A percentile compares a stretch with the other conserved stretches of the same genome.
Conservation (phyloP, 768 basidiomycete species). For the Kwoniella bestiolae region DNA sequence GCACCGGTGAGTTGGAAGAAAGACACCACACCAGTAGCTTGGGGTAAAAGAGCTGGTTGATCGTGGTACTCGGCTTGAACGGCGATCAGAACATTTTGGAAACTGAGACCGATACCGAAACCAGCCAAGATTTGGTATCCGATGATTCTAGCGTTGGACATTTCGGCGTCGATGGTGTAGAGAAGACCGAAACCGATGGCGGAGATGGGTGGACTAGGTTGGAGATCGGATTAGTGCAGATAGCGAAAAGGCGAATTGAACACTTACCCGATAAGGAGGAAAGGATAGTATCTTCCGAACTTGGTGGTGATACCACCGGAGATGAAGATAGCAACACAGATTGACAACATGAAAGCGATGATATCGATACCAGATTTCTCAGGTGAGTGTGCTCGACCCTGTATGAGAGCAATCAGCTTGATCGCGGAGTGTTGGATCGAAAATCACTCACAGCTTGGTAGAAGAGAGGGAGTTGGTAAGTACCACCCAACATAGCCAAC, state of each 20-base stretch:
- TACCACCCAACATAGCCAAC: constrained; percentile 46
- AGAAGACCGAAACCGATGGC: constrained; percentile 58
- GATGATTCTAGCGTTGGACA: constrained; percentile 51
- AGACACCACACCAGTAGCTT: constrained; percentile 51
- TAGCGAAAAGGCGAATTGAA: not conserved
- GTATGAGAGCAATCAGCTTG: not conserved
- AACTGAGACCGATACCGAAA: constrained; percentile 55
- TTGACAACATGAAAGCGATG: constrained; percentile 58
- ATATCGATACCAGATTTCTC: constrained; percentile 60
- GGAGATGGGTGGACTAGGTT: constrained; percentile 49
- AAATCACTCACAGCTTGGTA: constrained; percentile 42
- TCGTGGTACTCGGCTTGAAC: constrained; percentile 48
- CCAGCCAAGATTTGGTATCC: constrained; percentile 60
- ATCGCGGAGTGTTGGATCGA: too few species aligned
- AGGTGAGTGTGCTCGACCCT: constrained; percentile 57
- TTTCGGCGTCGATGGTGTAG: constrained; percentile 55
- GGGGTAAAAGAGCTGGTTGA: constrained; percentile 36
- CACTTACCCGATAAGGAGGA: constrained; percentile 46
- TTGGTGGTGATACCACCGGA: constrained; percentile 51
- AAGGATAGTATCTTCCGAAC: constrained; percentile 57
- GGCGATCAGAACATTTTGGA: constrained; percentile 52
- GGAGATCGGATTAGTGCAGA: not conserved
- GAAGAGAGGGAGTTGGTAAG: constrained; percentile 56
- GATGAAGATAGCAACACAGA: constrained; percentile 54
- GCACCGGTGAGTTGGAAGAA: constrained; percentile 52